Evolutionary conservation across 1,284 basidiomycete genomes (phyloP).

Genomic region (Trichosporon sp.): DNA sequence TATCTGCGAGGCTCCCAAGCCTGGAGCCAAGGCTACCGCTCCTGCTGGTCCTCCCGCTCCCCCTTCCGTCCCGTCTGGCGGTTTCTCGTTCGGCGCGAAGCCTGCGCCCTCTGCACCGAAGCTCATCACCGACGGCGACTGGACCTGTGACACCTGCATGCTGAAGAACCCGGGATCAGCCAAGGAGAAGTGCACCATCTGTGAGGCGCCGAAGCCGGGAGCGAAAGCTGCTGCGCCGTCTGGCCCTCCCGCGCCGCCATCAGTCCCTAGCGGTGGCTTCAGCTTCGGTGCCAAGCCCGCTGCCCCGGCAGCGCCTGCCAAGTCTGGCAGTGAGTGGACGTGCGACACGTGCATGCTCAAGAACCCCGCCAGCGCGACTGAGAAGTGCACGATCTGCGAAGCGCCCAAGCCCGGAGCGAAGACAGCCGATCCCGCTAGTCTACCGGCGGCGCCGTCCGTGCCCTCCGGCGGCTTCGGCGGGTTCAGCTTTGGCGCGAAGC

Average conservation of each 20-base stretch:
- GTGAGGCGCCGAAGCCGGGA: slow-evolving; percentile 58
- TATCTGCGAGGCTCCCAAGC: slow-evolving; percentile 60
- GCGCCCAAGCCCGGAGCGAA: slow-evolving; percentile 46
- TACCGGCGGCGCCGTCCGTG: slow-evolving; percentile 20
- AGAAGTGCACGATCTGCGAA: slow-evolving; percentile 62
- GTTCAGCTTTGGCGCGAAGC: slow-evolving; percentile 12
- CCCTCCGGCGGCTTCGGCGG: slow-evolving; percentile 18
- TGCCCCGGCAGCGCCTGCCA: background rate
- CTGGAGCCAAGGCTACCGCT: slow-evolving; percentile 25
- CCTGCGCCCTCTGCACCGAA: background rate
- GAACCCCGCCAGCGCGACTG: slow-evolving; percentile 57
- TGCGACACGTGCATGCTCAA: slow-evolving; percentile 59
- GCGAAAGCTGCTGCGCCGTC: slow-evolving; percentile 3
- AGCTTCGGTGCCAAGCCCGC: slow-evolving; percentile 16
- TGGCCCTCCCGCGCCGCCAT: background rate
- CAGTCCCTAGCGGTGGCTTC: slow-evolving; percentile 20
- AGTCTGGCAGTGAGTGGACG: slow-evolving; percentile 52
- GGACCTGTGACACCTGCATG: slow-evolving; percentile 61
- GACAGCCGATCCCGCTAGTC: slow-evolving; percentile 1
- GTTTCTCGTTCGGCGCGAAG: slow-evolving; percentile 18
- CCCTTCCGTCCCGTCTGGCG: slow-evolving; percentile 18
- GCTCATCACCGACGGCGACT: slow-evolving; percentile 46
- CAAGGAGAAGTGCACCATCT: slow-evolving; percentile 61
- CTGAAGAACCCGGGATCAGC: slow-evolving; percentile 60
- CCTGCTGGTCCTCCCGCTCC: slow-evolving; percentile 13